Evolutionary conservation across 176 grass and related monocot genomes (phyloP).

Genomic region (Tillandsia leiboldiana): DNA sequence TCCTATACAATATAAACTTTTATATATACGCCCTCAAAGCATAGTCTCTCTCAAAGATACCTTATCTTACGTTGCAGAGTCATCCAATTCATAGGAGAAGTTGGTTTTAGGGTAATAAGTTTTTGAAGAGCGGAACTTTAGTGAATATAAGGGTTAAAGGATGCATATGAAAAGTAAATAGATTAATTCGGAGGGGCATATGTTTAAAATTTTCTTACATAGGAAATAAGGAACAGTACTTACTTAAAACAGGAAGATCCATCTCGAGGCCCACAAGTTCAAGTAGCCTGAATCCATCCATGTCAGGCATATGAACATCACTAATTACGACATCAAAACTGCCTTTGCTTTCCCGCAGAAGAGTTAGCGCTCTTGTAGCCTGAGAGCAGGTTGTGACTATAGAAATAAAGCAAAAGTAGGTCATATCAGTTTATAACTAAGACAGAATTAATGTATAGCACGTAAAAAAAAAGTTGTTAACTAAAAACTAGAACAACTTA

Average conservation of each 20-base stretch:
- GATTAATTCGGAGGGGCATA: too few species aligned
- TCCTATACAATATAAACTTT: too few species aligned
- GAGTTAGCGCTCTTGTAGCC: constrained; percentile 25
- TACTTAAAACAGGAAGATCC: constrained; percentile 11
- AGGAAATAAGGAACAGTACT: constrained; percentile 16
- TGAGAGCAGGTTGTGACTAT: constrained; percentile 84
- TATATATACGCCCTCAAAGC: too few species aligned
- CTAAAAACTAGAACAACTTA: neutral
- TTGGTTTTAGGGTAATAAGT: too few species aligned
- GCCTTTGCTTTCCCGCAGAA: constrained; percentile 3
- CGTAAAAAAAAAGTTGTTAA: neutral
- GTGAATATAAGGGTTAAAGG: too few species aligned
- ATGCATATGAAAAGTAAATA: too few species aligned
- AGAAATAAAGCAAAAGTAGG: constrained; percentile 9
- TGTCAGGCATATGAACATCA: constrained; percentile 12
- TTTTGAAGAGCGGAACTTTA: too few species aligned
- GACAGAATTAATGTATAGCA: neutral
- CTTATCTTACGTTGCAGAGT: too few species aligned
- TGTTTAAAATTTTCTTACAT: too few species aligned
- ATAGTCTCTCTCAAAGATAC: too few species aligned
- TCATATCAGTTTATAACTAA: neutral
- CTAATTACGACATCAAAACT: constrained; percentile 6
- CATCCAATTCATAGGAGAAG: too few species aligned
- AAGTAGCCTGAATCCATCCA: constrained; percentile 11
- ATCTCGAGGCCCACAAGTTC: constrained; percentile 10